Base-by-base conservation (phyloP, 176 grass and related monocot species). In the Oryza meridionalis region DNA sequence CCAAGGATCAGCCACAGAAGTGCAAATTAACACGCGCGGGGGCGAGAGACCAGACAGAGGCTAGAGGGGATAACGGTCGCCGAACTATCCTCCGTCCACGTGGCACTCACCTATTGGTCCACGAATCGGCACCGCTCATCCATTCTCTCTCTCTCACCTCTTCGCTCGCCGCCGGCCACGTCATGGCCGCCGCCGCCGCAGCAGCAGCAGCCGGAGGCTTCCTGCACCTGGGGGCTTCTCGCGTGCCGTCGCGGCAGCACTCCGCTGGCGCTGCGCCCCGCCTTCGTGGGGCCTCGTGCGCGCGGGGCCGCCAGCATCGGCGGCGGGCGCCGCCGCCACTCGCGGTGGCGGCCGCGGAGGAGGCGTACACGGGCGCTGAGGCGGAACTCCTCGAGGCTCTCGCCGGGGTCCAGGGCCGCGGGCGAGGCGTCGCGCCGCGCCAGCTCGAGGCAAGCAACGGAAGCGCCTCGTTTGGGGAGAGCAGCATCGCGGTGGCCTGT, bases 331-430 rank as follows among this genome's bases (percentile, higher is more conserved):
- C 22, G 45, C 78, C 22, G 45, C 70, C 76, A 62, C 65, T 24
- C 11, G 75, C 43, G 32, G 79, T 80, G n/a, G 69, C 65, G 59
- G 45, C 73, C 0, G 76, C 24, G 17, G 79, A 29, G 72, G 35
- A 58, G 12, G 80, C 69, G n/a, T 90, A 90, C 82, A 90, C 85
- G 2, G 92, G 87, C 3, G 82, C 87, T 14, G 95, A 95, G 80
- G 42, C 66, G 11, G 83, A 67, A 7, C 89, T 98, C 13, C 19
- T 98, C 21, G 95, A 98, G 47, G 92, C 92, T n/a, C 87, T 98
- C 11, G 82, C 93, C 46, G 95, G 95, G 19, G 87, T 95, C 7
- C 95, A 91, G 79, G 95, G 95, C 27, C 86, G 95, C 32, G 90
- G 95, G 40, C 92, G 92, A 27, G 91, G 72, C 3, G 92, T 90